Base-by-base conservation (phyloP, 306 rosid species). In the Glycyrrhiza uralensis region DNA sequence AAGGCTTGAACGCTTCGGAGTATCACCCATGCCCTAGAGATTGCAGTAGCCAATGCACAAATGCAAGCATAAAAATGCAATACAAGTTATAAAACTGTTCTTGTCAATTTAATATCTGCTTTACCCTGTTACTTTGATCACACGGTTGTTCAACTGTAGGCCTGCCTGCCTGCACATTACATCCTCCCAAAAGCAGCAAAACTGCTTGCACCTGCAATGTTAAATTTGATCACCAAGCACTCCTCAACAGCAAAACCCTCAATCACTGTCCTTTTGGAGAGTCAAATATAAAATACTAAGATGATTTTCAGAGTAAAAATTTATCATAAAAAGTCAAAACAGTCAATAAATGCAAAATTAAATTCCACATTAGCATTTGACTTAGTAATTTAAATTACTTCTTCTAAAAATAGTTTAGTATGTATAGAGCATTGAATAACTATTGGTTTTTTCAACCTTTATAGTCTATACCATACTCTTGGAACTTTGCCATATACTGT, bases 191-290 rank as follows among this genome's bases (percentile, higher is more conserved):
- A 54, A 93, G 91, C 74, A 93, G 79, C 64, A 93, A 87, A 82
- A 93, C 98, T 0, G 98, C 97, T 80, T 89, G 98, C 70, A 91
- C 98, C 98, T 93, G 81, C 78, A 35, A 74, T 28, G 47, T 41
- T 74, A 46, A 81, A 66, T 46, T 64, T 64, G 36, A 67, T 70
- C 80, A 77, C 33, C 73, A 79, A 36, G 70, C 23, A 47, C 35
- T 69, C 78, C 75, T 56, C 38, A 70, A 64, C n/a, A 49, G 59
- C 42, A 30, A 47, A 50, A 36, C 13, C 66, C 28, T 69, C 60
- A 62, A 19, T 52, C 26, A 52, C 11, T 5, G 35, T 32, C 55
- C 66, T 72, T 74, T 72, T n/a, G 9, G 17, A 49, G 38, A 56
- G 58, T 55, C 62, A 39, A 39, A 12, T 10, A 39, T 11, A 39